Evolutionary conservation across 2,329 filamentous ascomycete species (phyloP).

Genomic region (Alternaria dauci): DNA sequence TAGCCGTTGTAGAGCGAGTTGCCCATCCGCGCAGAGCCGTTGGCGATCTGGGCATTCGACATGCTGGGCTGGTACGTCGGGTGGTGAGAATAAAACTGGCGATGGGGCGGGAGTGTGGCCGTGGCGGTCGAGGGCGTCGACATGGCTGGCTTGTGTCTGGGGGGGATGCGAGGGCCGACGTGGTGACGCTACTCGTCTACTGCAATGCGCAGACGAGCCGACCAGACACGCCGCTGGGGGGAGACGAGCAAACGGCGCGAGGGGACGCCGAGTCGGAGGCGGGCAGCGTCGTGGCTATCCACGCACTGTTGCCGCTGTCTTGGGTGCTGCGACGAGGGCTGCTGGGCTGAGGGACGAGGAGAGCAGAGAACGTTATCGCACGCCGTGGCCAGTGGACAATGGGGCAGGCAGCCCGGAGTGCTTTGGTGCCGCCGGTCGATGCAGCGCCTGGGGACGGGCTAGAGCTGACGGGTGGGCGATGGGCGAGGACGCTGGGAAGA

Average conservation of each 20-base stretch:
- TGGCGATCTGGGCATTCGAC: constrained; percentile 48
- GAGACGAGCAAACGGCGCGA: constrained; percentile 19
- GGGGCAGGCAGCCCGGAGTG: constrained; percentile 37
- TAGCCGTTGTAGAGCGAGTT: constrained; percentile 53
- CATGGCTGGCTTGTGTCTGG: constrained; percentile 44
- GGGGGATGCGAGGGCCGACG: constrained; percentile 35
- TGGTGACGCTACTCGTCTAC: constrained; percentile 39
- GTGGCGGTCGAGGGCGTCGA: constrained; percentile 56
- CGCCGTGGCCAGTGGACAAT: constrained; percentile 25
- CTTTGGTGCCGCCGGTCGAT: constrained; percentile 33
- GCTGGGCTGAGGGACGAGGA: constrained; percentile 14
- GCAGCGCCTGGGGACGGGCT: constrained; percentile 23
- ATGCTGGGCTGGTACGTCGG: constrained; percentile 46
- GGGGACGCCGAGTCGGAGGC: constrained; percentile 18
- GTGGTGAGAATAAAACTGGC: constrained; percentile 54
- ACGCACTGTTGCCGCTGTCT: constrained; percentile 18
- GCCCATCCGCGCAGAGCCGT: constrained; percentile 44
- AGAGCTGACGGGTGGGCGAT: constrained; percentile 7
- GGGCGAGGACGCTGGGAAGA: constrained; percentile 28
- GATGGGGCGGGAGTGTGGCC: constrained; percentile 52
- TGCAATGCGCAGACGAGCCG: constrained; percentile 27
- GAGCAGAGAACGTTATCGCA: constrained; percentile 36
- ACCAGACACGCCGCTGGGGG: constrained; percentile 21
- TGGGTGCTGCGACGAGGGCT: constrained; percentile 23
- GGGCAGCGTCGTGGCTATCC: constrained; percentile 17